Evolutionary conservation across 345 rosid species (phyloP).

Genomic region (Atalantia buxifolia): DNA sequence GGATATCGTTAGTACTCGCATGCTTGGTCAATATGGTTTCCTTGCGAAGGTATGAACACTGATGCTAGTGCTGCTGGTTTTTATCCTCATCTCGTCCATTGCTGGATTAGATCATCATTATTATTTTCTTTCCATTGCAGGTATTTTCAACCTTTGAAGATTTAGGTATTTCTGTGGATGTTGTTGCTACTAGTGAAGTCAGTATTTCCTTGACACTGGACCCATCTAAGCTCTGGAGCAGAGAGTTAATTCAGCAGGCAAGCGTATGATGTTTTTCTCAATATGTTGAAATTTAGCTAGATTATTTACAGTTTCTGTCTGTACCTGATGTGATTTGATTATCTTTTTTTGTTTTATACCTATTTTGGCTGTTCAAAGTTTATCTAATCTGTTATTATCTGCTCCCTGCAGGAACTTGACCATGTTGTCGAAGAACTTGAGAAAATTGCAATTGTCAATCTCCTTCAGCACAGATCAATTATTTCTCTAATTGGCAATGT

Average conservation of each 20-base stretch:
- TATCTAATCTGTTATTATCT: neutral
- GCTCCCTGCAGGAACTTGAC: constrained; percentile 78
- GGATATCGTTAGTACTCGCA: constrained; percentile 96
- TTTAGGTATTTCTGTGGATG: constrained; percentile 95
- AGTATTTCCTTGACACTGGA: constrained; percentile 95
- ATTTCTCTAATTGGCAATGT: constrained; percentile 95
- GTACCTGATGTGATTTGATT: neutral
- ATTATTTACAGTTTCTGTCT: neutral
- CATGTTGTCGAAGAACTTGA: constrained; percentile 96
- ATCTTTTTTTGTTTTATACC: neutral
- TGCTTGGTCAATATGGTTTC: constrained; percentile 98
- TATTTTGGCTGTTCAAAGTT: constrained; percentile 8
- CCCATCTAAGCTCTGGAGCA: constrained; percentile 96
- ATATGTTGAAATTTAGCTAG: neutral
- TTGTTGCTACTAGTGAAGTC: constrained; percentile 99
- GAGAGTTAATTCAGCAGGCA: constrained; percentile 99
- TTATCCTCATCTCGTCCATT: constrained; percentile 2
- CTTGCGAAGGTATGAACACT: constrained; percentile 72
- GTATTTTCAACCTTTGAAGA: constrained; percentile 97
- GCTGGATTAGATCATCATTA: neutral
- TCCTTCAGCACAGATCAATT: constrained; percentile 83
- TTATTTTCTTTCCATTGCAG: constrained; percentile 28
- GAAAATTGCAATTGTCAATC: constrained; percentile 90
- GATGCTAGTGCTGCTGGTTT: constrained; percentile 4
- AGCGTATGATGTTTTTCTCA: constrained; percentile 30